Base-by-base conservation (phyloP, 2,329 filamentous ascomycete genomes). In the Aureobasidium namibiae region DNA sequence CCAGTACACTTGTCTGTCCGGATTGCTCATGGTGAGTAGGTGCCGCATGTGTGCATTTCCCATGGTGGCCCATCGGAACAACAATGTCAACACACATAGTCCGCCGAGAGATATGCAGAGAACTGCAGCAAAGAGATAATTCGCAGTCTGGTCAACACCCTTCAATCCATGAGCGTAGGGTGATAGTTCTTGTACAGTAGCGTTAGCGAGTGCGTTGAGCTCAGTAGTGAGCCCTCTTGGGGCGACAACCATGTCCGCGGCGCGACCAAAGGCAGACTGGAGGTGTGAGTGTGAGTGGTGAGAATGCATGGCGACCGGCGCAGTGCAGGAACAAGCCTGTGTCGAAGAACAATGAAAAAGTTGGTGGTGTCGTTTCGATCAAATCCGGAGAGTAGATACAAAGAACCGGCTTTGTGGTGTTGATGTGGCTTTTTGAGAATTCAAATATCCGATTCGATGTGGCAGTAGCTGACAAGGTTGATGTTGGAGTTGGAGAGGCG, bases 71-170 rank as follows among this genome's bases (percentile, higher is more conserved):
- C 75, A 68, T 61, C 76, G 72, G 56, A 78, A 72, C 10, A 70
- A 56, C 2, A 79, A 66, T 16, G 76, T 74, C 10, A 72, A 45
- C 11, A 68, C 65, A 46, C 72, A 68, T 26, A 74, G 62, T 33
- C 53, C 70, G 48, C 72, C 63, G 64, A 76, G 75, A 21, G 67
- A 69, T 10, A 64, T 59, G 2, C 76, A 65, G 46, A 78, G 68
- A 18, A 73, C 69, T 62, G 79, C 71, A 61, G 74, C 72, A 68
- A 75, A 78, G 41, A 78, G 66, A 64, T 69, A 79, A 70, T 80
- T 80, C 44, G 70, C 67, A 11, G 63, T 62, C 65, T 80, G 78
- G 66, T 79, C 72, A 50, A 80, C 78, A 46, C 78, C 78, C 21
- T 66, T 67, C 6, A 80, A 70, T 60, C 78, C 78, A 64, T 74